Percentiles rank a stretch among this genome's conserved stretches.
phyloP scores from a whole-genome alignment of 352 stramenopile genomes.

The Discostella stelligera region DNA sequence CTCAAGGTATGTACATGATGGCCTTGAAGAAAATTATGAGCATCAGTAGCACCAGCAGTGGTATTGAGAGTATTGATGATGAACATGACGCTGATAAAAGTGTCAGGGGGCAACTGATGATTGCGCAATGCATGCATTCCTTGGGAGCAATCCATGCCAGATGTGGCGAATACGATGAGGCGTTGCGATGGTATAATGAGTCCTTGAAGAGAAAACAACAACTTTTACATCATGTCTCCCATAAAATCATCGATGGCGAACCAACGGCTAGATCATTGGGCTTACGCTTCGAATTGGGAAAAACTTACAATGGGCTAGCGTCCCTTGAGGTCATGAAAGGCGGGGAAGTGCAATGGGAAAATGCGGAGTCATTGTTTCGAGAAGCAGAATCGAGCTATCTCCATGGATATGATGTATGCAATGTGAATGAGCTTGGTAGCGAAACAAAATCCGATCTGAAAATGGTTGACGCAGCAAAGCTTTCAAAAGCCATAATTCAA shows the following conservation, averaged over 20 bases:
- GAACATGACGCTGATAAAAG: neutral
- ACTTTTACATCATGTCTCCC: neutral
- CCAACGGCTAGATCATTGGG: neutral
- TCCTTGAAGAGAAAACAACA: constrained; percentile 24
- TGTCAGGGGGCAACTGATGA: constrained; percentile 4
- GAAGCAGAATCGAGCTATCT: constrained; percentile 43
- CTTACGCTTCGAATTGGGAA: constrained; percentile 35
- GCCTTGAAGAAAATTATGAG: constrained; percentile 24
- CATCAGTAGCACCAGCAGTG: neutral
- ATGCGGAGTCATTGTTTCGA: constrained; percentile 39
- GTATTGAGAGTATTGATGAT: neutral
- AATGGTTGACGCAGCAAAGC: neutral
- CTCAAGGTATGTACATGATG: constrained; percentile 29
- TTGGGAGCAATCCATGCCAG: constrained; percentile 37
- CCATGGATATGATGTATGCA: constrained; percentile 14
- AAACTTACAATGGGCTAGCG: constrained; percentile 47
- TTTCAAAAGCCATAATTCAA: constrained; percentile 14
- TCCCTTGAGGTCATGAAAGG: constrained; percentile 33
- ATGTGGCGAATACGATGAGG: constrained; percentile 46
- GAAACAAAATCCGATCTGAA: neutral
- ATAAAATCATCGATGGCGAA: neutral
- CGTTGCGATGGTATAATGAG: constrained; percentile 43
- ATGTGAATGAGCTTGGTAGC: neutral
- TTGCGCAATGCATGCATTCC: constrained; percentile 31
- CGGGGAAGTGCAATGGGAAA: constrained; percentile 26